Evolutionary conservation across 1,284 basidiomycete species (phyloP), one percentile per base, ranked within the genome.

Genomic region (Ganoderma sp.): DNA sequence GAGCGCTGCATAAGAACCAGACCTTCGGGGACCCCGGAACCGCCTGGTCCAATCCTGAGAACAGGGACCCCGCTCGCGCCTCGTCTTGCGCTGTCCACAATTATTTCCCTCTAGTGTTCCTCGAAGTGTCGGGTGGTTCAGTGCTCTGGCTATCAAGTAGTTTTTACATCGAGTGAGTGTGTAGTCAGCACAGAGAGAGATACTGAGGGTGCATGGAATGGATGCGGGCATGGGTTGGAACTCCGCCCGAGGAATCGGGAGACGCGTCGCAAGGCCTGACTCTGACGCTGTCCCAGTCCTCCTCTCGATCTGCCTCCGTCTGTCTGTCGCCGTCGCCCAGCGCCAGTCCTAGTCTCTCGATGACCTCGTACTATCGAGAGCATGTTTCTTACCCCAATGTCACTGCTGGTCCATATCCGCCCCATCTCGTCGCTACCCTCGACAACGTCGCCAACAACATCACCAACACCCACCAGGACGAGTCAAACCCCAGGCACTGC

Each of bases 311-410:
- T 32, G 56, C 8, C 56, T 58, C 34, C 56, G 19, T 37, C 34
- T 6, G 25, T 58, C 34, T 39, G 37, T 34, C 32, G n/a, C 39
- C 39, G 37, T 62, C 48, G 64, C 48, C 73, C 72, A 69, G 73
- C 68, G 67, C 68, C 66, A 59, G 64, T 62, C 28, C 42, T 56
- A 60, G 58, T 60, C 58, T 62, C 62, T 34, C 62, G 52, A 74
- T 74, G 73, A 63, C 67, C 69, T 67, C 68, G 34, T 69, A 72
- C 65, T 74, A 74, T 56, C 69, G 71, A 67, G 71, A 71, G 63
- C 71, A 72, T 68, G 69, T 71, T 61, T 67, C 71, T 54, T 74
- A 67, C 61, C 73, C 73, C 34, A 72, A 70, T 63, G 66, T 72
- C 61, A 65, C 67, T 19, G 67, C 69, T 45, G 67, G 67, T 37